Evolutionary conservation across 192 early-diverging fungal species (phyloP).

Genomic region (Phlyctochytrium arcticum): DNA sequence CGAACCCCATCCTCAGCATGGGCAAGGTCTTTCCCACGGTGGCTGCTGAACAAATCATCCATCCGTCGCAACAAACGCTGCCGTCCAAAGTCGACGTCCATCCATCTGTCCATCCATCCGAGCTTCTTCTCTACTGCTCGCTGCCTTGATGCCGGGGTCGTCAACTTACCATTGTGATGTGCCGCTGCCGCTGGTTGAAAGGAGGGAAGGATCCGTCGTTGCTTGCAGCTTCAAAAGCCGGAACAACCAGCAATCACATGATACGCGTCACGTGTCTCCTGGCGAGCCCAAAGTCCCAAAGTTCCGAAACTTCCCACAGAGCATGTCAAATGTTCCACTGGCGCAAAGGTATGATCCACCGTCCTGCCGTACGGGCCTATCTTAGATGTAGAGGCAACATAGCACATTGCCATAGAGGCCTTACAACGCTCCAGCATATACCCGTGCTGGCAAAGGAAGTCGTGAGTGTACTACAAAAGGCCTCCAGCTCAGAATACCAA

Average conservation of each 20-base stretch:
- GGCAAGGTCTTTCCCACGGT: too few relatives aligned
- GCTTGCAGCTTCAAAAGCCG: not conserved
- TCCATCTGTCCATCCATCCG: conserved; percentile 13
- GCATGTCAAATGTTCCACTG: too few relatives aligned
- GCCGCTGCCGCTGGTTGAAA: not conserved
- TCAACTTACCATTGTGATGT: not conserved
- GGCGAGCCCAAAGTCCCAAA: too few relatives aligned
- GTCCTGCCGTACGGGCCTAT: too few relatives aligned
- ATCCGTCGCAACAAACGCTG: conserved; percentile 6
- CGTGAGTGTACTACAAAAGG: not conserved
- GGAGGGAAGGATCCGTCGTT: not conserved
- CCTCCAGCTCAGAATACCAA: not conserved
- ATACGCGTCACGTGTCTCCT: too few relatives aligned
- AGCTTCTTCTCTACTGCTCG: not conserved
- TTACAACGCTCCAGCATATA: conserved; percentile 1
- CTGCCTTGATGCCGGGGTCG: not conserved
- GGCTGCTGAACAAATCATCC: too few relatives aligned
- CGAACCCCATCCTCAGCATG: too few relatives aligned
- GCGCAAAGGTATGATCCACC: too few relatives aligned
- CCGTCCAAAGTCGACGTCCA: not conserved
- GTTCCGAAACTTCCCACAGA: too few relatives aligned
- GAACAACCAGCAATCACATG: too few relatives aligned
- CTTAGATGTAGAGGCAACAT: too few relatives aligned
- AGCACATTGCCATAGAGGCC: too few relatives aligned
- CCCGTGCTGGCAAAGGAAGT: conserved; percentile 16